phyloP scores from a whole-genome alignment of 2,329 filamentous ascomycete genomes.

The Fusarium tupiense region DNA sequence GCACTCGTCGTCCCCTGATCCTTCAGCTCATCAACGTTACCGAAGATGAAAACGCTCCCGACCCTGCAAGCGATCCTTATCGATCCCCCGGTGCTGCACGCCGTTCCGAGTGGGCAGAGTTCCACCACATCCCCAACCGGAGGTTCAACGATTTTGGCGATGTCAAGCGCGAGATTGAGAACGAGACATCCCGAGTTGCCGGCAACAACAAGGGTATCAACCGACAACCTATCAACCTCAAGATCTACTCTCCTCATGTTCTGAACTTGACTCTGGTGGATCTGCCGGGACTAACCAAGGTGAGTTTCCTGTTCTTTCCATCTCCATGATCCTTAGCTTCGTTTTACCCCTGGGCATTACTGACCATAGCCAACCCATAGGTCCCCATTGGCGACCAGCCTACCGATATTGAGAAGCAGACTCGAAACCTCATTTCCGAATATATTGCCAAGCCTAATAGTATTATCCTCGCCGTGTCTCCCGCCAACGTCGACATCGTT shows the following conservation, averaged over 20 bases:
- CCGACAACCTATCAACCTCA: slow-evolving; percentile 95
- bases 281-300: slow-evolving; percentile 94
- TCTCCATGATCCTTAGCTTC: slow-evolving; percentile 17
- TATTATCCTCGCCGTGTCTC: slow-evolving; percentile 95
- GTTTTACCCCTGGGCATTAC: slow-evolving; percentile 26
- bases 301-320: slow-evolving; percentile 49
- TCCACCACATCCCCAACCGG: slow-evolving; percentile 91
- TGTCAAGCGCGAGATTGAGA: slow-evolving; percentile 96
- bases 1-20: slow-evolving; percentile 92
- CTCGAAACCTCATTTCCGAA: slow-evolving; percentile 93
- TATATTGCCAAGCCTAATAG: slow-evolving; percentile 99
- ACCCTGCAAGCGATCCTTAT: slow-evolving; percentile 76
- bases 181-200: slow-evolving; percentile 89
- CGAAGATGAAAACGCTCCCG: slow-evolving; percentile 73
- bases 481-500: slow-evolving; percentile 97
- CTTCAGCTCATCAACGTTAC: slow-evolving; percentile 98
- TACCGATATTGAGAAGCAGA: slow-evolving; percentile 98
- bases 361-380: slow-evolving; percentile 52
- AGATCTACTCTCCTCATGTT: slow-evolving; percentile 97
- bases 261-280: slow-evolving; percentile 96
- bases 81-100: slow-evolving; percentile 77
- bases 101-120: slow-evolving; percentile 87
- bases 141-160: slow-evolving; percentile 91
- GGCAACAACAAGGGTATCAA: slow-evolving; percentile 99
- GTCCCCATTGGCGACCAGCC: slow-evolving; percentile 98